Base-by-base conservation (phyloP, 331 rosid genomes). In the Stylosanthes scabra region DNA sequence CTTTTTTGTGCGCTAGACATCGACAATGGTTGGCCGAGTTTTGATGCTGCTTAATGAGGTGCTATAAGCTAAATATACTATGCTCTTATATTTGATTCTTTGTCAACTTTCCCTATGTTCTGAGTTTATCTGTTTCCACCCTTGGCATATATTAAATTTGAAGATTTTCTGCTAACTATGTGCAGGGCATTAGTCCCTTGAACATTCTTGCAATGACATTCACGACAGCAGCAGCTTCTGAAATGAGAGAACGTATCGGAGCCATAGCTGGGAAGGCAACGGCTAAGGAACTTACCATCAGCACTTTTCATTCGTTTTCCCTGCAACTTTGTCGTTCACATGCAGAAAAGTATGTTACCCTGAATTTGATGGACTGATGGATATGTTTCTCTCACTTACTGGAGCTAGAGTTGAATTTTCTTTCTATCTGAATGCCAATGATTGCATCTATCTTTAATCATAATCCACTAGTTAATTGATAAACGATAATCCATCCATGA, bases 1-100 rank as follows among this genome's bases (percentile, higher is more conserved):
- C 76, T 70, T 68, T 51, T 60, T 66, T 54, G 12, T 84, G 9
- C n/a, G 45, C 68, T 90, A 91, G 99, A 94, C 99, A 74, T 91
- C 99, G 12, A 94, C 99, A 5, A 94, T 94, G 96, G 99, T 94
- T 60, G 99, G 99, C 51, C 93, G 99, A 44, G 88, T 94, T 67
- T 82, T 94, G 76, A 78, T 86, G 96, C 83, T 94, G 68, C 96
- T 94, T 66, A 86, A 86, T 73, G 90, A 94, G 99, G 99, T 94
- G 70, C 13, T 58, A 20, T 44, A 44, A 52, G 61, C 68, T 63
- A 76, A 52, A 59, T 45, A 70, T 52, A 54, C 65, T 25, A 25
- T 37, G 47, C 59, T 12, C 57, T 51, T 62, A 40, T 58, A 39
- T 58, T 62, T 81, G 76, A 77, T 66, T 64, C 46, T 69, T 37